Evolutionary conservation across 192 early-diverging fungal genomes (phyloP), one percentile per base, ranked within the genome.

Genomic region (Coemansia sp.): DNA sequence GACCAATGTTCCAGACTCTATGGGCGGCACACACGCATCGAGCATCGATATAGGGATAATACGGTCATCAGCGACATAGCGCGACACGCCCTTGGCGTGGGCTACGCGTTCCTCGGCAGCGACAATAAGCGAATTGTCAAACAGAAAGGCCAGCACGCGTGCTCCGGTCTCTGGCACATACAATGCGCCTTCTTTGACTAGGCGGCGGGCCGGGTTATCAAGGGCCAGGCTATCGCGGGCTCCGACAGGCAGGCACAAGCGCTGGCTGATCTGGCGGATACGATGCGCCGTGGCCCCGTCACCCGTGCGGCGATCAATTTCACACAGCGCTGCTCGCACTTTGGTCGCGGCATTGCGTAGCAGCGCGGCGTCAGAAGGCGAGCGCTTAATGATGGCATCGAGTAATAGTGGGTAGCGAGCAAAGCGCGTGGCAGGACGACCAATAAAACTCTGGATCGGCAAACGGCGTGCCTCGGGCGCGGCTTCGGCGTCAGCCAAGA

Each of bases 401-500:
- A 98, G 75, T 8, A 98, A 81, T 32, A 98, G 77, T 21, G 90
- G 91, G 69, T 96, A 98, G 59, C 93, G 85, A 6, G 92, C 95
- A 32, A 97, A 69, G 25, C 94, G 89, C 17, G 95, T 90, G 1
- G 93, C 93, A 0, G 96, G 95, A 25, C 94, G 88, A 0, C 89
- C 91, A 25, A 98, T 74, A 67, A 96, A 98, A 69, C 92, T 93
- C 78, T 95, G 91, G 38, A 96, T 72, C 50, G 94, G 90, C 42
- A 97, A 73, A 23, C 91, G 90, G 23, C 94, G 86, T 17, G 90
- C 90, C 50, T 88, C 88, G 7, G 94, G 92, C 34, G 74, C 70
- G 14, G 89, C 84, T 72, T 94, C 92, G 11, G 90, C 88, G 51
- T 89, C 82, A 77, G 91, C 86, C 14, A 96, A 85, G 73, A 96